phyloP scores from a whole-genome alignment of 768 basidiomycete species.

The Suillus placidus region DNA sequence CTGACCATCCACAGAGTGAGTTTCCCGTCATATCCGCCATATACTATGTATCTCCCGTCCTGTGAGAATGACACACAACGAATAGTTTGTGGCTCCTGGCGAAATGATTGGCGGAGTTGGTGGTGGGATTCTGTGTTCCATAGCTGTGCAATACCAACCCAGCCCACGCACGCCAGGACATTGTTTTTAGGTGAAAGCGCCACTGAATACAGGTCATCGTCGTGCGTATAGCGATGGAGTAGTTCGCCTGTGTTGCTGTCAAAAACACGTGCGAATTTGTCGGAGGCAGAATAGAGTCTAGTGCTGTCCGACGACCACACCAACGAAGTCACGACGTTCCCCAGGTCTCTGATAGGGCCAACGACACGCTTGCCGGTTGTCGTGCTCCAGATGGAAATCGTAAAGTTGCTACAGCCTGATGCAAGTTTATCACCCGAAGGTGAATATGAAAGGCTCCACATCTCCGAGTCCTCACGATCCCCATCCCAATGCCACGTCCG shows the following conservation, averaged over 20 bases:
- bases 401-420: background rate
- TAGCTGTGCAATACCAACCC: background rate
- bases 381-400: background rate
- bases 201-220: background rate
- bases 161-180: background rate
- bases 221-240: background rate
- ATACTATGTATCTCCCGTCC: background rate
- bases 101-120: background rate
- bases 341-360: background rate
- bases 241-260: background rate
- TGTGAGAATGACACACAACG: background rate
- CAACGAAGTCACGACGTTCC: background rate
- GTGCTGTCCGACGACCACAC: background rate
- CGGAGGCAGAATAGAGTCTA: background rate
- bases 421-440: background rate
- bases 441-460: background rate
- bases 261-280: background rate
- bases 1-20: background rate
- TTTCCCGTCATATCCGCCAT: background rate
- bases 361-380: background rate
- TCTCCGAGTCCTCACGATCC: background rate
- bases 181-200: background rate
- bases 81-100: background rate
- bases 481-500: background rate
- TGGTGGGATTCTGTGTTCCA: background rate